These are phyloP conservation scores for Coemansia sp. DNA, from an alignment of 192 early-diverging fungal species.

Conservation along the genomic window DNA sequence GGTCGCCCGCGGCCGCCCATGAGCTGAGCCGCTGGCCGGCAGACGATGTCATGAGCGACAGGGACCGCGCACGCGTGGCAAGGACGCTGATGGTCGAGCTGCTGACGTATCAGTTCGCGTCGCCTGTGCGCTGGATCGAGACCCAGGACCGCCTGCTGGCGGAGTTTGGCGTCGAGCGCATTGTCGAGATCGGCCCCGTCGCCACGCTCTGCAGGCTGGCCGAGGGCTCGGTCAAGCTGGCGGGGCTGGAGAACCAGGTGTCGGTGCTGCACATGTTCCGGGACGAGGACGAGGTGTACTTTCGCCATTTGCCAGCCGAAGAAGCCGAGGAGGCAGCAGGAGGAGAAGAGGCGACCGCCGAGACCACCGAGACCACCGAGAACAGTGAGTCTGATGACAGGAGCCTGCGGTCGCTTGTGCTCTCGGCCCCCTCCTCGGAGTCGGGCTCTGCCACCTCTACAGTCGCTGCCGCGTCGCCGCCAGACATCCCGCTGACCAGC, in stretches of 20 bases:
- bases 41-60: slow-evolving; percentile 52
- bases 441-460: slow-evolving; percentile 42
- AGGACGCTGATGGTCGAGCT: slow-evolving; percentile 82
- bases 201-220: slow-evolving; percentile 95
- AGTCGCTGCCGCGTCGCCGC: slow-evolving; percentile 53
- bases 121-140: slow-evolving; percentile 94
- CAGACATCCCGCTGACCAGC: slow-evolving; percentile 75
- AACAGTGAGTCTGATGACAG: not conserved
- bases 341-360: no score
- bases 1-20: slow-evolving; percentile 63
- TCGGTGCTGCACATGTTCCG: slow-evolving; percentile 16
- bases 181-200: slow-evolving; percentile 87
- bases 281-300: slow-evolving; percentile 23
- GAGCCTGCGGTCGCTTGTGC: not conserved
- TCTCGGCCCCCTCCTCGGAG: not conserved
- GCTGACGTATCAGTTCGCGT: slow-evolving; percentile 93
- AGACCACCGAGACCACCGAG: no score
- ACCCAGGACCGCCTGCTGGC: slow-evolving; percentile 85
- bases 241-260: slow-evolving; percentile 12
- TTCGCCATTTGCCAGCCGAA: not conserved
- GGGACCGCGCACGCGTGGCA: slow-evolving; percentile 68
- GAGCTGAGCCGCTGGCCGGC: slow-evolving; percentile 75
- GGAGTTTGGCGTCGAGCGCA: slow-evolving; percentile 68
- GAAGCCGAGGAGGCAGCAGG: no score
- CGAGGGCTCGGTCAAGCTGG: slow-evolving; percentile 74